Evolutionary conservation across 2,329 filamentous ascomycete species (phyloP).

Genomic region (Apiospora rasikravindrae): DNA sequence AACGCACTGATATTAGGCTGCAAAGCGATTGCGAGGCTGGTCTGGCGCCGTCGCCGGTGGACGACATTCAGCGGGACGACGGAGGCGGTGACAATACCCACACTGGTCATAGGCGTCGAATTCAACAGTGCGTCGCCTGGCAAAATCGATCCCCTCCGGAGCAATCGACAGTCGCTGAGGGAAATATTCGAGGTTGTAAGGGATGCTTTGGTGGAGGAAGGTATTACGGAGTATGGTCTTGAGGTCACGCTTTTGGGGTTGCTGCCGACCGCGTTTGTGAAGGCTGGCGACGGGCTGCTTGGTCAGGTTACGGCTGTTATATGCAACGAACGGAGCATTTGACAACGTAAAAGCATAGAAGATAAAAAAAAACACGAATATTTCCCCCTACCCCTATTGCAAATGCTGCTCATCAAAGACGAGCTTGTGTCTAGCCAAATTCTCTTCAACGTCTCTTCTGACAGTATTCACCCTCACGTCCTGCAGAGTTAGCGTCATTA

Average conservation of each 20-base stretch:
- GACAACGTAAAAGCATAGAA: neutral
- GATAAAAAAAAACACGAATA: too few species aligned
- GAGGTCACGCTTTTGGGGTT: conserved; percentile 1
- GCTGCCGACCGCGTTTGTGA: neutral
- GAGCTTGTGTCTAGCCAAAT: neutral
- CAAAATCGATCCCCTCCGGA: too few species aligned
- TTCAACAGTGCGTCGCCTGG: neutral
- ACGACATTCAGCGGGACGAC: neutral
- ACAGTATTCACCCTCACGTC: neutral
- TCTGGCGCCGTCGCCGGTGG: neutral
- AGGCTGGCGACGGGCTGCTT: neutral
- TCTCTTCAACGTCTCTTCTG: neutral
- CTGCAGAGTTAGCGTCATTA: neutral
- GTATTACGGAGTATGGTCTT: conserved; percentile 2
- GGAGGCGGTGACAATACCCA: neutral
- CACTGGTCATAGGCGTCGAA: neutral
- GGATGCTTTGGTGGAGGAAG: neutral
- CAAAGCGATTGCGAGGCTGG: neutral
- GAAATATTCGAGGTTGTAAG: conserved; percentile 6
- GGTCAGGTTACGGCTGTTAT: neutral
- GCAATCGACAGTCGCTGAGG: neutral
- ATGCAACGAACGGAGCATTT: neutral
- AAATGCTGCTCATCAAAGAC: neutral
- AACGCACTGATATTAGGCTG: conserved; percentile 12
- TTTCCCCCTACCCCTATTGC: neutral